phyloP scores from a whole-genome alignment of 2,329 filamentous ascomycete genomes.

The Diaporthe vaccinii region DNA sequence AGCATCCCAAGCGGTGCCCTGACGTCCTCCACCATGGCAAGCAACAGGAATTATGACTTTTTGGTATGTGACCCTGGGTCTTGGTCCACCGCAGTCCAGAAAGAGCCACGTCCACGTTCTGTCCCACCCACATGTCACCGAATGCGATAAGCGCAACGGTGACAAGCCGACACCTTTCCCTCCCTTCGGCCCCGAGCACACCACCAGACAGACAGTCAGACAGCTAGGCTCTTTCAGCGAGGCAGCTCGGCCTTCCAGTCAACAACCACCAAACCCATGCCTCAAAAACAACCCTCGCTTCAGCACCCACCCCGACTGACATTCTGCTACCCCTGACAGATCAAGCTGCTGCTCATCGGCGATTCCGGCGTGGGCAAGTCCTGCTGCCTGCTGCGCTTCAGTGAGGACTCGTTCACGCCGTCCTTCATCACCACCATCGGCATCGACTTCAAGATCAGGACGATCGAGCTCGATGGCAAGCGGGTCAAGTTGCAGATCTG shows the following conservation, averaged over 20 bases:
- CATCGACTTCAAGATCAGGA: constrained; percentile 99
- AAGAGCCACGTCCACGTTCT: constrained; percentile 42
- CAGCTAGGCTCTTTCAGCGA: neutral
- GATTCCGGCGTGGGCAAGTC: constrained; percentile 98
- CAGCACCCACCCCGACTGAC: constrained; percentile 15
- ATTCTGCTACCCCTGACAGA: constrained; percentile 65
- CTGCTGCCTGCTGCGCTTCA: constrained; percentile 96
- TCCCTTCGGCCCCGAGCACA: neutral
- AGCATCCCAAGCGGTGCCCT: constrained; percentile 40
- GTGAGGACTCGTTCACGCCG: constrained; percentile 96
- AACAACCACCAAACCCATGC: neutral
- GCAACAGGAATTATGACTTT: constrained; percentile 99
- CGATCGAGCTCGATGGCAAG: constrained; percentile 99
- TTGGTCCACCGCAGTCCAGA: constrained; percentile 36
- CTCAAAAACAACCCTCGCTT: neutral
- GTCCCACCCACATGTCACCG: constrained; percentile 31
- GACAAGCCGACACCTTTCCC: neutral
- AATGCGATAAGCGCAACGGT: constrained; percentile 34
- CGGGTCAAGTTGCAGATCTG: constrained; percentile 99
- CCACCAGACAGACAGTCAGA: neutral
- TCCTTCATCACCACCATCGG: constrained; percentile 99
- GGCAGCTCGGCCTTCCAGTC: neutral
- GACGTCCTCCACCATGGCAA: constrained; percentile 77
- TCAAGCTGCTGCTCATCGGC: constrained; percentile 96
- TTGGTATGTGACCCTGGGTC: constrained; percentile 74